Percentiles rank a stretch among this genome's conserved stretches.
Evolutionary conservation across 176 grass and related monocot genomes (phyloP).

Genomic region (Avena eriantha): DNA sequence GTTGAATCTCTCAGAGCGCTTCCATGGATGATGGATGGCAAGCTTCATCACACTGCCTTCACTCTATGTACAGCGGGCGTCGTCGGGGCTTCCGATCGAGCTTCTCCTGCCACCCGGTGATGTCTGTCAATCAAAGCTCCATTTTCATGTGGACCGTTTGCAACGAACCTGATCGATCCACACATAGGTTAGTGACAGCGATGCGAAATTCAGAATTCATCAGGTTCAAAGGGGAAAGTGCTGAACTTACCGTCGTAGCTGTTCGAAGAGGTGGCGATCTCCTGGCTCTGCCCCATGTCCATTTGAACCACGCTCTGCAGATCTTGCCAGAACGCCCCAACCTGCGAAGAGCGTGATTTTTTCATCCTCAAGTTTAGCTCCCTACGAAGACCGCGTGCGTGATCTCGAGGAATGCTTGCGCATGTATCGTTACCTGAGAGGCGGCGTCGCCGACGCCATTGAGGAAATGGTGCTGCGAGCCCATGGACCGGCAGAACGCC

Average conservation of each 20-base stretch:
- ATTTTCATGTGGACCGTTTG: conserved; percentile 95
- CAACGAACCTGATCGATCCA: conserved; percentile 55
- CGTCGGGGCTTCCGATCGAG: conserved; percentile 40
- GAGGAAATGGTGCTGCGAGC: conserved; percentile 58
- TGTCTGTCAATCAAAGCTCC: conserved; percentile 65
- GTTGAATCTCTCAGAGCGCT: conserved; percentile 72
- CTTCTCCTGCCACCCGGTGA: background rate
- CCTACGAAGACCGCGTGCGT: background rate
- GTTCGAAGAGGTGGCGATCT: conserved; percentile 72
- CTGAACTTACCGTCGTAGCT: conserved; percentile 63
- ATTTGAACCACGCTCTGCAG: conserved; percentile 89
- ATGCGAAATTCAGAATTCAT: background rate
- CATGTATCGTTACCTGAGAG: conserved; percentile 71
- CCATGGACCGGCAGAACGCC: conserved; percentile 45
- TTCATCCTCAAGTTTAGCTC: background rate
- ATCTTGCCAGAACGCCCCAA: conserved; percentile 88
- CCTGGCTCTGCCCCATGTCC: conserved; percentile 79
- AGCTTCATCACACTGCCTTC: conserved; percentile 25
- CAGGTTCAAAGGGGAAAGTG: background rate
- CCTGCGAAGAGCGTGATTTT: conserved; percentile 22
- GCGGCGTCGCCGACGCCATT: conserved; percentile 55
- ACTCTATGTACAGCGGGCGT: conserved; percentile 71
- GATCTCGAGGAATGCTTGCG: background rate
- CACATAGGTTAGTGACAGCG: background rate
- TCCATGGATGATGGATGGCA: conserved; percentile 6